Conservation (phyloP, 176 grass and related monocot species). For the Typha latifolia region DNA sequence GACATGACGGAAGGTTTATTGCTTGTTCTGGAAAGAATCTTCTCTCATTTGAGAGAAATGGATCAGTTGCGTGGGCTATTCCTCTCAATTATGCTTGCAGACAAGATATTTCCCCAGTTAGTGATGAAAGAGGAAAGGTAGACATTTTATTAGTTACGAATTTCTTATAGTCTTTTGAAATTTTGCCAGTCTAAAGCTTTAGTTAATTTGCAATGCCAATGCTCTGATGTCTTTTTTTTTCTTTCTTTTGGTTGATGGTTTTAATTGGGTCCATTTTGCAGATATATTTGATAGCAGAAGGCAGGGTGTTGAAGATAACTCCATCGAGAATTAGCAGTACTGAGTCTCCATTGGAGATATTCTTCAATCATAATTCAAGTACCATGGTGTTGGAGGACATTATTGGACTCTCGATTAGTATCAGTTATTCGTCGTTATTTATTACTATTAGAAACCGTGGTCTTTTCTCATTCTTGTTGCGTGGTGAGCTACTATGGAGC, state of each 20-base stretch:
- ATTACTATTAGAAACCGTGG: conserved; percentile 55
- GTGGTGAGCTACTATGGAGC: conserved; percentile 45
- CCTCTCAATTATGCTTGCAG: conserved; percentile 38
- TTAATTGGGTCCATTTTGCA: conserved; percentile 13
- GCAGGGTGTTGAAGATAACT: conserved; percentile 49
- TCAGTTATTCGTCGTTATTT: conserved; percentile 37
- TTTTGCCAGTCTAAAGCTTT: neutral
- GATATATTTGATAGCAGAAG: conserved; percentile 77
- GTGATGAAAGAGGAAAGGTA: conserved; percentile 43
- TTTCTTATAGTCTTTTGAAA: neutral
- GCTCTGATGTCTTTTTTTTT: neutral
- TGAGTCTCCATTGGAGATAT: conserved; percentile 25
- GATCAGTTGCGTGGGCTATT: conserved; percentile 44
- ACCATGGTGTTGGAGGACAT: conserved; percentile 41
- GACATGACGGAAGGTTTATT: conserved; percentile 33
- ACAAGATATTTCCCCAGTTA: conserved; percentile 27
- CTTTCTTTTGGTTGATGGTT: neutral
- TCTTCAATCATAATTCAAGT: conserved; percentile 45
- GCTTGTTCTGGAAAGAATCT: conserved; percentile 58
- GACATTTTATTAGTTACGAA: neutral
- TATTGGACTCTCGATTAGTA: conserved; percentile 41
- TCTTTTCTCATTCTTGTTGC: conserved; percentile 47
- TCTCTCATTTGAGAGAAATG: conserved; percentile 43
- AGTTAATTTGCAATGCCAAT: neutral
- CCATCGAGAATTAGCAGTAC: conserved; percentile 24